Percentiles rank a stretch among this genome's conserved stretches.
These are phyloP conservation scores for Pelargonium cotyledonis DNA, from an alignment of 441 rosid genomes.

Conservation along the genomic window DNA sequence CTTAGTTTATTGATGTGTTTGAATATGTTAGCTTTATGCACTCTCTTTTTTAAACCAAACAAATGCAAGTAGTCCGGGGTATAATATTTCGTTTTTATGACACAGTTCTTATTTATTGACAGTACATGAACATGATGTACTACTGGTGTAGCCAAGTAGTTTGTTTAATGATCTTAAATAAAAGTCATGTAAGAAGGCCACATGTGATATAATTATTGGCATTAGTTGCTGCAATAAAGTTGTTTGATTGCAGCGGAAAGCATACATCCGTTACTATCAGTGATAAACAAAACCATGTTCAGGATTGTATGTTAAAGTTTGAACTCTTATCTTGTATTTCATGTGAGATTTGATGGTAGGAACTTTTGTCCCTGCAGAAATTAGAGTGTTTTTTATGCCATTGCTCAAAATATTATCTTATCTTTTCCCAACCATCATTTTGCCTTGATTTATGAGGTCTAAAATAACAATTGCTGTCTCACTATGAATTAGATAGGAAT, in stretches of 20 bases:
- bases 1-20: background rate
- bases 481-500: no score
- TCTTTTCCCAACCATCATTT: no score
- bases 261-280: no score
- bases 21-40: background rate
- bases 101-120: background rate
- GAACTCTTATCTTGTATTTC: no score
- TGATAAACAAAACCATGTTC: no score
- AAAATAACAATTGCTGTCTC: no score
- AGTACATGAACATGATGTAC: background rate
- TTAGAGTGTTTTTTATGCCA: no score
- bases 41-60: background rate
- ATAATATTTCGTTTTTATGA: background rate
- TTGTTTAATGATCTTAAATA: background rate
- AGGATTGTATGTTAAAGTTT: no score
- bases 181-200: background rate
- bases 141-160: background rate
- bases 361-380: no score
- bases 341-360: no score
- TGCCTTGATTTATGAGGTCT: no score
- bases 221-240: background rate
- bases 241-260: background rate
- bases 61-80: background rate
- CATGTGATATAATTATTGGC: background rate
- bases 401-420: no score